A percentile compares a stretch with the other conserved stretches of the same genome.
Conservation (phyloP, 176 grass and related monocot genomes). For the Oryza nivara region DNA sequence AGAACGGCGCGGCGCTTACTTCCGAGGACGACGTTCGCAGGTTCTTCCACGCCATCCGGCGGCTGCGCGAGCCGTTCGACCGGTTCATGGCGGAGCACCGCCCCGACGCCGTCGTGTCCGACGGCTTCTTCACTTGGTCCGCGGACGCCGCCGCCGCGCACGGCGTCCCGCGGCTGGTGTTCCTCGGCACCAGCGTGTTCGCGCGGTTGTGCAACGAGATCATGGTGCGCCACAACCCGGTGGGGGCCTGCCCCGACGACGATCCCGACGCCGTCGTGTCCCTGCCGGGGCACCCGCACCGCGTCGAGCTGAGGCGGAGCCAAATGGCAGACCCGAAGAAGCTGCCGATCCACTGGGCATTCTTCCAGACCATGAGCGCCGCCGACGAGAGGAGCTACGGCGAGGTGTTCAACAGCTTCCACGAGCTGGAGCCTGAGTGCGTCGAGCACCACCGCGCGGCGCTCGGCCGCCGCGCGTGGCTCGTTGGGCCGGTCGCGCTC, state of each 20-base stretch:
- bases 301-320: slow-evolving; percentile 29
- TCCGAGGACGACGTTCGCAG: not conserved
- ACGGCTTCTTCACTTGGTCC: slow-evolving; percentile 46
- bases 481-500: slow-evolving; percentile 46
- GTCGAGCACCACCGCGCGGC: not conserved
- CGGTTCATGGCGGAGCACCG: slow-evolving; percentile 9
- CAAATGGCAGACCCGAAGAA: not conserved
- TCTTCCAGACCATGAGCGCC: not conserved
- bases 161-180: slow-evolving; percentile 37
- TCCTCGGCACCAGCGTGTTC: slow-evolving; percentile 46
- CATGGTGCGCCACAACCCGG: not conserved
- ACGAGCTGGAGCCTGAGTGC: slow-evolving; percentile 54
- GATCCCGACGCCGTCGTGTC: not conserved
- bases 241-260: not conserved
- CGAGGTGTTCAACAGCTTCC: slow-evolving; percentile 56
- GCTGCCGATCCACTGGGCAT: not conserved
- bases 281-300: slow-evolving; percentile 51
- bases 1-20: slow-evolving; percentile 30
- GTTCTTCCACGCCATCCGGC: slow-evolving; percentile 15
- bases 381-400: slow-evolving; percentile 35
- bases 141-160: slow-evolving; percentile 8
- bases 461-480: slow-evolving; percentile 32
- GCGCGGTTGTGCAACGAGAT: slow-evolving; percentile 8
- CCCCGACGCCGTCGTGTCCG: slow-evolving; percentile 37
- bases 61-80: slow-evolving; percentile 40